Base-by-base conservation (phyloP, 305 asterid species). In the Coffea humblotiana region DNA sequence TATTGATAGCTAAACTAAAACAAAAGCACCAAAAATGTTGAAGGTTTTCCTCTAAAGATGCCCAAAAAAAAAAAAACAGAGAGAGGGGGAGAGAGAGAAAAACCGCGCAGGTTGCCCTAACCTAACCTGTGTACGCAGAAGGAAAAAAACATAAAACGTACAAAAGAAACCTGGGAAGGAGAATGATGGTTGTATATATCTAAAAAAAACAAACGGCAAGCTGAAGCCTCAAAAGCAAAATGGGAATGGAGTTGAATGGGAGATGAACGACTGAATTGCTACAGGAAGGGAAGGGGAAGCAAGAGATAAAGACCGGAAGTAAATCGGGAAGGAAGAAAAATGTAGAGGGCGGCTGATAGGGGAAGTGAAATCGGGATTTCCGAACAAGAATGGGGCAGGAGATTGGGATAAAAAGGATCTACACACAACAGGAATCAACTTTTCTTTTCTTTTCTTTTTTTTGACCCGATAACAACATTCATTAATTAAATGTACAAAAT, bases 1-100 rank as follows among this genome's bases (percentile, higher is more conserved):
- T 84, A 77, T 74, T 56, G 82, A 79, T 73, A 56, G 83, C 80
- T 60, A 45, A 77, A 75, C 79, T 67, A 75, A 84, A 84, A 80
- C 52, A 71, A 82, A 75, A 51, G 82, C 80, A 75, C 84, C 80
- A 70, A 71, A 81, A 80, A 66, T 74, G 73, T 77, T 75, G 47
- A 78, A 37, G 83, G 74, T 25, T 83, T 72, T 74, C 64, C 4
- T 54, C 56, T 27, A 69, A 71, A 71, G 40, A 51, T 65, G 74
- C 78, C 5, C 66, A 29, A 29, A 29, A 29, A 29, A 29, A 29
- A 29, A 29, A 29, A 29, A 29, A 29, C 32, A 1, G 32, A 29
- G 32, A 29, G 32, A 29, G 32, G 32, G 32, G 32, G 32, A 29
- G 32, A 29, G 32, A 29, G 48, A 25, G 51, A 5, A 66, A 52